Percentiles rank a stretch among this genome's conserved stretches.
Evolutionary conservation across 495 filamentous ascomycete species (phyloP).

Genomic region (Penicillium paradoxum): DNA sequence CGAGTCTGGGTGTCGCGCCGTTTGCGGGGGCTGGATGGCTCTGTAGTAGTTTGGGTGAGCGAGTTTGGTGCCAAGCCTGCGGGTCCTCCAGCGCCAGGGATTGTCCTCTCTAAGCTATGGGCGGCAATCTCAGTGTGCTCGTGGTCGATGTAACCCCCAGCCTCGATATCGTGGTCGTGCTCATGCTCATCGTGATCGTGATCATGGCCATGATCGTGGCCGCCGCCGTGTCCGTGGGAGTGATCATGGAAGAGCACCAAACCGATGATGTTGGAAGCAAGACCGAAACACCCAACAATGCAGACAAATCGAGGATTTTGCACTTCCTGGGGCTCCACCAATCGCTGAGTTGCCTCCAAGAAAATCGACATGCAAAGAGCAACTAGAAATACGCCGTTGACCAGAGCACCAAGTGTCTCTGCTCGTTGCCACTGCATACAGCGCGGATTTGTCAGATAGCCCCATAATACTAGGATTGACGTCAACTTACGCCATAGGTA

Average conservation of each 20-base stretch:
- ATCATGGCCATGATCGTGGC: conserved; percentile 20
- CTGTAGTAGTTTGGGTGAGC: conserved; percentile 33
- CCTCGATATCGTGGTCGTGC: conserved; percentile 17
- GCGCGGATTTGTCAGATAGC: conserved; percentile 26
- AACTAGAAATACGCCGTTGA: conserved; percentile 96
- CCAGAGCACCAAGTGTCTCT: conserved; percentile 91
- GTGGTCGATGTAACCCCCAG: conserved; percentile 12
- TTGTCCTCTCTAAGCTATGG: conserved; percentile 46
- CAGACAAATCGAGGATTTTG: conserved; percentile 77
- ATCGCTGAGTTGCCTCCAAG: conserved; percentile 83
- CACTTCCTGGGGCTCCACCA: conserved; percentile 84
- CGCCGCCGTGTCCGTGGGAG: conserved; percentile 55
- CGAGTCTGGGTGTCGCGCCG: conserved; percentile 40
- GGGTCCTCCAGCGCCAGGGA: conserved; percentile 25
- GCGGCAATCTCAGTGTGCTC: conserved; percentile 26
- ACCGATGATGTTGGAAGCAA: conserved; percentile 87
- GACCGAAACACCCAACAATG: conserved; percentile 77
- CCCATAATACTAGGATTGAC: conserved; percentile 5
- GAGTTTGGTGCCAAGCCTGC: conserved; percentile 32
- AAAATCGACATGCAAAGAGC: conserved; percentile 94
- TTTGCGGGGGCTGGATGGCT: conserved; percentile 28
- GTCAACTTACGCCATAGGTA: conserved; percentile 77
- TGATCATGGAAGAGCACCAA: conserved; percentile 90
- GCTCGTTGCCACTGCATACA: conserved; percentile 80
- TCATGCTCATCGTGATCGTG: conserved; percentile 36